These are phyloP conservation scores for Themeda triandra DNA, from an alignment of 176 grass and related monocot species.

Conservation along the genomic window DNA sequence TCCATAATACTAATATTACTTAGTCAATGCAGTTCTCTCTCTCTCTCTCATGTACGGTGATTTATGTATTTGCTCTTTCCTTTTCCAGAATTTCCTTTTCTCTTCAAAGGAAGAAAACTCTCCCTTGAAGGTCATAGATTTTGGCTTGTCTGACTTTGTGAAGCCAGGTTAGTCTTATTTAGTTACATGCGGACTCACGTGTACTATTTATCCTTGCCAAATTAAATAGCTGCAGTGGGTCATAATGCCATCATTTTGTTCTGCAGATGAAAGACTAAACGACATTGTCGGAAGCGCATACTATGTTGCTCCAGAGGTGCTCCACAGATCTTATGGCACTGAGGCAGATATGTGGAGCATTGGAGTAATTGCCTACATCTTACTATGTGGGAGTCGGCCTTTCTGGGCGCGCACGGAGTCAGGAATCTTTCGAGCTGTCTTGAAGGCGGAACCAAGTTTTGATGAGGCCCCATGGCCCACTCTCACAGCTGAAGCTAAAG, in stretches of 20 bases:
- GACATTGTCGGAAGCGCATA: constrained; percentile 99
- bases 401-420: constrained; percentile 98
- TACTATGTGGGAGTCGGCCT: constrained; percentile 91
- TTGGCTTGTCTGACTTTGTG: constrained; percentile 97
- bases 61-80: constrained; percentile 12
- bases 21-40: neutral
- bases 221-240: constrained; percentile 26
- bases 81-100: constrained; percentile 96
- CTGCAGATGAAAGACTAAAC: constrained; percentile 91
- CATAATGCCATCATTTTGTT: constrained; percentile 11
- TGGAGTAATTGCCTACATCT: constrained; percentile 98
- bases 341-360: constrained; percentile 99
- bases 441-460: constrained; percentile 98
- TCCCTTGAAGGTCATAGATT: constrained; percentile 96
- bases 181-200: neutral
- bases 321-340: constrained; percentile 86
- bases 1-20: neutral
- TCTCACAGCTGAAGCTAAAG: constrained; percentile 84
- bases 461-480: constrained; percentile 97
- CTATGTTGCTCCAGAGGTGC: constrained; percentile 98
- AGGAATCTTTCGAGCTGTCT: constrained; percentile 94
- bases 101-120: constrained; percentile 75
- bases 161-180: constrained; percentile 78
- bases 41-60: neutral
- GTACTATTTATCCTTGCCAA: constrained; percentile 19